phyloP scores from a whole-genome alignment of 1,139 yeast genomes.

The Wickerhamomyces sp. region DNA sequence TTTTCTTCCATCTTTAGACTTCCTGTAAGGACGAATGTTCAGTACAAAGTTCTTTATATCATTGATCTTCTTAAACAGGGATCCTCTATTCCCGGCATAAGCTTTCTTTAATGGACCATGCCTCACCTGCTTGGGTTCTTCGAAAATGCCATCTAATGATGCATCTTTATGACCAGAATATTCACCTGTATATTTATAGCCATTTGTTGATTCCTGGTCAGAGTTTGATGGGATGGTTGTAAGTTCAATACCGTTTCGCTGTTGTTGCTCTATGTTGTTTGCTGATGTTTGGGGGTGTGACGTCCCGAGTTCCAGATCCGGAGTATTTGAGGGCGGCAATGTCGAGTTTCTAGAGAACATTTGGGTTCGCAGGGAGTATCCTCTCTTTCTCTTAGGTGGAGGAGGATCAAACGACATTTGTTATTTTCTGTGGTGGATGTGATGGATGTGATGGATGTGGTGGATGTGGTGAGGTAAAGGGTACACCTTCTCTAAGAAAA shows the following conservation, averaged over 20 bases:
- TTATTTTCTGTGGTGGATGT: no score
- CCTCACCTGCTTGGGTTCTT: slow-evolving; percentile 13
- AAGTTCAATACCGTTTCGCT: slow-evolving; percentile 10
- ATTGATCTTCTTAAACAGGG: slow-evolving; percentile 16
- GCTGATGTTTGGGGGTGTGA: not conserved
- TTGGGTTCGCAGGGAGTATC: slow-evolving; percentile 71
- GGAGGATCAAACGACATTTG: no score
- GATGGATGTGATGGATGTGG: no score
- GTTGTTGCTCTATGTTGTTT: not conserved
- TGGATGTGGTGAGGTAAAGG: no score
- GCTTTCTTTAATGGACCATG: slow-evolving; percentile 8
- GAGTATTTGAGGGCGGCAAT: not conserved
- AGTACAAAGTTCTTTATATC: slow-evolving; percentile 24
- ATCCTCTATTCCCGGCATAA: slow-evolving; percentile 22
- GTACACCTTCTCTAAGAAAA: no score
- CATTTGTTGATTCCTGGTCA: not conserved
- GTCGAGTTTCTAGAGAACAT: slow-evolving; percentile 46
- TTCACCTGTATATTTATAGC: not conserved
- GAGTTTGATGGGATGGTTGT: slow-evolving; percentile 6
- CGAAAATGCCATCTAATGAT: slow-evolving; percentile 6
- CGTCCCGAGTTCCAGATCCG: slow-evolving; percentile 7
- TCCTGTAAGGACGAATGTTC: slow-evolving; percentile 25
- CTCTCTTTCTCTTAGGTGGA: slow-evolving; percentile 45
- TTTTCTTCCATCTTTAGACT: slow-evolving; percentile 62
- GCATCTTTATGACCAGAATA: not conserved